Base-by-base conservation (phyloP, 164 flowering plant genomes). In the Vitis rotundifolia region DNA sequence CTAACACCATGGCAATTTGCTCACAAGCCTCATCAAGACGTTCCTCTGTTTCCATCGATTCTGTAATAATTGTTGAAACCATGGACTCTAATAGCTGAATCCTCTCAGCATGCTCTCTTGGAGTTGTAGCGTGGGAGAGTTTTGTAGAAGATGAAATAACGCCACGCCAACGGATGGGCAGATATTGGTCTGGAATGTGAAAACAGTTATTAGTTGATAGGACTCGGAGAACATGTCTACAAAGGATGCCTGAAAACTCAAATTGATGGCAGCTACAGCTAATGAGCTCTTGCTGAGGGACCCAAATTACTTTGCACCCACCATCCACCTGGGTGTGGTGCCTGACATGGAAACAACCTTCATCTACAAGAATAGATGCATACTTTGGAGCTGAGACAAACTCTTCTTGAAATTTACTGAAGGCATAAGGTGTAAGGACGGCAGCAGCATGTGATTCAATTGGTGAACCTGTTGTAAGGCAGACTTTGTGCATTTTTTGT, bases 391-490 rank as follows among this genome's bases (percentile, higher is more conserved):
- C 92, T 73, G 87, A 74, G 12, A 84, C 83, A 61, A 92, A 87
- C 74, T 92, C 90, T 51, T 90, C 94, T 77, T 92, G 93, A 19
- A 92, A 80, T 73, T 85, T 85, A 57, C 77, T 48, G 56, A 92
- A 90, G 63, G 97, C 95, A 72, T 82, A 85, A 22, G 97, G 92
- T 61, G 94, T 90, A 54, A 92, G 86, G 68, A 92, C 79, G 60
- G 85, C 59, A 56, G 90, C 90, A 61, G 97, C 95, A 79, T 92
- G 90, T 4, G 89, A 85, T 76, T 92, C 97, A 59, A 90, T 83
- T 16, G 95, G 97, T 28, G 97, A 89, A 29, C 93, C 93, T 1
- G 92, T 86, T 84, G 86, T 89, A 28, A 89, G 85, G 71, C 75
- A 67, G 55, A 85, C 79, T 74, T 85, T 89, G 48, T 80, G 83